Evolutionary conservation across 1,284 basidiomycete genomes (phyloP).

Genomic region (Irpex sp.): DNA sequence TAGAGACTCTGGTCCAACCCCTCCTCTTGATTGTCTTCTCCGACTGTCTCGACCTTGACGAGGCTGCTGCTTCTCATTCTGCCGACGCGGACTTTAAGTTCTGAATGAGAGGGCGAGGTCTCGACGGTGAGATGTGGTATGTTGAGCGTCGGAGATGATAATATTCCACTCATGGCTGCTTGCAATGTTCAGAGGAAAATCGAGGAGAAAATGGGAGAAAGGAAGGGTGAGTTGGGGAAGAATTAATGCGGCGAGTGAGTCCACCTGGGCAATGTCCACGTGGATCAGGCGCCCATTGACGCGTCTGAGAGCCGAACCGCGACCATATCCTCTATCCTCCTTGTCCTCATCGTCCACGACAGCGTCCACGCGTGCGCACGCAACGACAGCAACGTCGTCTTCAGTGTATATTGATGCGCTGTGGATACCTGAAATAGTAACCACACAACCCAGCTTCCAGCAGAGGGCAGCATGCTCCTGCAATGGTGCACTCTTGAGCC

Average conservation of each 20-base stretch:
- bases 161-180: constrained; percentile 18
- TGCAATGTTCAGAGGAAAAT: too few relatives aligned
- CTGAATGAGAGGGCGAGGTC: constrained; percentile 16
- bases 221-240: neutral
- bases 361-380: neutral
- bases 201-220: neutral
- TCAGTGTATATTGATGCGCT: neutral
- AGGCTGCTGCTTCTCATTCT: constrained; percentile 76
- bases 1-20: constrained; percentile 80
- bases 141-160: constrained; percentile 25
- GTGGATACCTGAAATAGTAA: too few relatives aligned
- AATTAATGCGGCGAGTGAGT: neutral
- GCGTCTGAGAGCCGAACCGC: neutral
- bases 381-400: neutral
- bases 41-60: constrained; percentile 87
- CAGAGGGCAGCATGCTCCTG: constrained; percentile 42
- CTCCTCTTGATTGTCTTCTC: constrained; percentile 74
- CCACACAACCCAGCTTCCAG: too few relatives aligned
- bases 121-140: constrained; percentile 21
- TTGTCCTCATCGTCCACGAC: neutral
- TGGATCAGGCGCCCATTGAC: neutral
- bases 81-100: constrained; percentile 37
- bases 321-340: neutral
- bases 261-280: neutral
- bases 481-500: constrained; percentile 69